Percentiles rank a stretch among this genome's conserved stretches.
Conservation (phyloP, 768 basidiomycete species). For the Lactarius vividus region DNA sequence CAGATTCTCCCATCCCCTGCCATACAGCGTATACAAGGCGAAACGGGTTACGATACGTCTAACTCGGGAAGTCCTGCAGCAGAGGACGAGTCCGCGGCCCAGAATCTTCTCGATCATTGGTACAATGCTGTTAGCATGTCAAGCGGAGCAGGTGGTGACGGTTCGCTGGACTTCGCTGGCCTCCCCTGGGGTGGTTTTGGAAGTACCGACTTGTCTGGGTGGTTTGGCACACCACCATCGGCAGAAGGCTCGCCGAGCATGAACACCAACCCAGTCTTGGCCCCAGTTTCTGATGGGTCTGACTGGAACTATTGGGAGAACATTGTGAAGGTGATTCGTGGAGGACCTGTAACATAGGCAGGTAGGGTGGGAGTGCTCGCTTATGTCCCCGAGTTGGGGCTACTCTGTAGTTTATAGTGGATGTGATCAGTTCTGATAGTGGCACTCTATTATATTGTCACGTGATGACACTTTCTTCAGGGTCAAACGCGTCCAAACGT, state of each 20-base stretch:
- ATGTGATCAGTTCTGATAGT: not conserved
- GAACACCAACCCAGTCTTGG: not conserved
- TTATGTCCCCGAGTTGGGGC: not conserved
- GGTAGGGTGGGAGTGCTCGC: not conserved
- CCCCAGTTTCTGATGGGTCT: constrained; percentile 20
- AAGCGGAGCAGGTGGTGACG: constrained; percentile 34
- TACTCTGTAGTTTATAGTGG: not conserved
- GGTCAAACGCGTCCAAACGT: constrained; percentile 13
- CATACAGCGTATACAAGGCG: constrained; percentile 62
- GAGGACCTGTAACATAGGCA: constrained; percentile 23
- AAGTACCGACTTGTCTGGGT: constrained; percentile 26
- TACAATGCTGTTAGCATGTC: constrained; percentile 69
- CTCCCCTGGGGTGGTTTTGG: constrained; percentile 30
- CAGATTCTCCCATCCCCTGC: constrained; percentile 49
- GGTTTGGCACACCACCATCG: constrained; percentile 24
- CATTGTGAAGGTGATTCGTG: constrained; percentile 29
- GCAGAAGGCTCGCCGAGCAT: constrained; percentile 2
- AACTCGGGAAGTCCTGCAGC: constrained; percentile 64
- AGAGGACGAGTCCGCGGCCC: constrained; percentile 73
- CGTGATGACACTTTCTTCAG: constrained; percentile 21
- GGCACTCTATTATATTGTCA: not conserved
- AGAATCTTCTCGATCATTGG: constrained; percentile 81
- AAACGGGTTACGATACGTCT: constrained; percentile 51
- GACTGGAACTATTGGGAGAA: constrained; percentile 29
- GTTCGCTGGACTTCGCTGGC: constrained; percentile 33